phyloP scores from a whole-genome alignment of 352 stramenopile genomes.

The Peronospora destructor region DNA sequence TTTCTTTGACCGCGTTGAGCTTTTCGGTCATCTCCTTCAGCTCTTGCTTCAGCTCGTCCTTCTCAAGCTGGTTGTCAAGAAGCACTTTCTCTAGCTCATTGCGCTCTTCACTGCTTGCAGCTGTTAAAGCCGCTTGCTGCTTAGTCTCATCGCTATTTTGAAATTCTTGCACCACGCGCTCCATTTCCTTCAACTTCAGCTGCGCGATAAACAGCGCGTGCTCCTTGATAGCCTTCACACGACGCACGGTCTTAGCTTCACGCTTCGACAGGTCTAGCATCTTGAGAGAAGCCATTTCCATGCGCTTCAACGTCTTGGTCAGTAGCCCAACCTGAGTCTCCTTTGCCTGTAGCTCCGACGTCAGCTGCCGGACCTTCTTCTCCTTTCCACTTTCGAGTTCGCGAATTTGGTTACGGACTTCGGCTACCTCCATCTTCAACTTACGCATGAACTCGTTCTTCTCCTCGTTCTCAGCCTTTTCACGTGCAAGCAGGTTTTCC shows the following conservation, averaged over 20 bases:
- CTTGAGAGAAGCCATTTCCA: slow-evolving; percentile 43
- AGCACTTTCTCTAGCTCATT: slow-evolving; percentile 51
- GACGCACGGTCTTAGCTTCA: slow-evolving; percentile 41
- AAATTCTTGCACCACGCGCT: slow-evolving; percentile 31
- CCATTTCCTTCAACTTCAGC: slow-evolving; percentile 55
- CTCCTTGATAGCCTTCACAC: slow-evolving; percentile 54
- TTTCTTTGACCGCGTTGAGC: slow-evolving; percentile 31
- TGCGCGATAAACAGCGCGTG: slow-evolving; percentile 55
- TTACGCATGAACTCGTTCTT: slow-evolving; percentile 47
- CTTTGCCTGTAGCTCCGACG: slow-evolving; percentile 49
- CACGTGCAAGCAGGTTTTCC: slow-evolving; percentile 49
- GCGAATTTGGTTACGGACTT: slow-evolving; percentile 50
- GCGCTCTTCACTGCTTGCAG: slow-evolving; percentile 26
- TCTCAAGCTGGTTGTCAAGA: slow-evolving; percentile 42
- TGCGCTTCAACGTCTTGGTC: slow-evolving; percentile 48
- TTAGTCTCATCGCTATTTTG: slow-evolving; percentile 32
- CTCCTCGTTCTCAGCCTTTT: slow-evolving; percentile 52
- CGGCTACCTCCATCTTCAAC: slow-evolving; percentile 49
- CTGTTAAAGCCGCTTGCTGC: slow-evolving; percentile 25
- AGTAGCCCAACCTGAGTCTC: slow-evolving; percentile 48
- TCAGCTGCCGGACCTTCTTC: slow-evolving; percentile 49
- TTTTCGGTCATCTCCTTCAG: slow-evolving; percentile 38
- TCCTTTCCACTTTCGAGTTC: slow-evolving; percentile 52
- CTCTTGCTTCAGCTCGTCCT: slow-evolving; percentile 51
- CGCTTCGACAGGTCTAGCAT: slow-evolving; percentile 42